A percentile compares a stretch with the other conserved stretches of the same genome.
These are phyloP conservation scores for Thalassiosira mediterranea DNA, from an alignment of 352 stramenopile species.

Conservation along the genomic window DNA sequence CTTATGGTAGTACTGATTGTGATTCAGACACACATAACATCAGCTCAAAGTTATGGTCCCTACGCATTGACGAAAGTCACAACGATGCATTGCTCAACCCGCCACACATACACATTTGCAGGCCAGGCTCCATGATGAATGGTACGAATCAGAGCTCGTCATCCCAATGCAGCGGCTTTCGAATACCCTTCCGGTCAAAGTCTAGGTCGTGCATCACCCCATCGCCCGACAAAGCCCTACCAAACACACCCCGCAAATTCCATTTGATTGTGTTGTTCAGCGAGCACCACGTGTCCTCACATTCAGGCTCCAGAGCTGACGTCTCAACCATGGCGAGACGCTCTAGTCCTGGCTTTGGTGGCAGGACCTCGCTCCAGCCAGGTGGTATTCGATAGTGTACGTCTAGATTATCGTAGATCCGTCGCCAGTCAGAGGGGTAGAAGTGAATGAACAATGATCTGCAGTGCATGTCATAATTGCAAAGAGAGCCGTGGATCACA, in stretches of 20 bases:
- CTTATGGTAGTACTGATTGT: too few species aligned
- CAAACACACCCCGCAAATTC: constrained; percentile 30
- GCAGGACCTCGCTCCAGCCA: constrained; percentile 20
- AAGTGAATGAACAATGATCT: constrained; percentile 73
- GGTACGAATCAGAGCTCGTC: constrained; percentile 25
- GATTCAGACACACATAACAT: too few species aligned
- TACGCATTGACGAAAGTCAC: too few species aligned
- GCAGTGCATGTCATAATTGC: too few species aligned
- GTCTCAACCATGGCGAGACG: constrained; percentile 28
- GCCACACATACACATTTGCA: too few species aligned
- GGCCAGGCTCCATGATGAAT: too few species aligned
- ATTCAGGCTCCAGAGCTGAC: constrained; percentile 36
- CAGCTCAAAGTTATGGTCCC: too few species aligned
- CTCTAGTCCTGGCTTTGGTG: constrained; percentile 5
- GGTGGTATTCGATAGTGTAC: constrained; percentile 36
- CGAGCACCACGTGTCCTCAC: constrained; percentile 31
- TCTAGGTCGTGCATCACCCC: constrained; percentile 21
- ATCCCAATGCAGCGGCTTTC: background rate
- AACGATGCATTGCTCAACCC: too few species aligned
- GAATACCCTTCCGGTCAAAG: constrained; percentile 2
- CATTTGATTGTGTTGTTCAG: constrained; percentile 29
- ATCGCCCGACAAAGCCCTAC: constrained; percentile 42
- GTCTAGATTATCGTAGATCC: constrained; percentile 8
- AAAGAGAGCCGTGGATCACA: too few species aligned
- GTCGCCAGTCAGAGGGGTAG: constrained; percentile 38